Conservation (phyloP, 331 rosid genomes). For the Malus hybrid region DNA sequence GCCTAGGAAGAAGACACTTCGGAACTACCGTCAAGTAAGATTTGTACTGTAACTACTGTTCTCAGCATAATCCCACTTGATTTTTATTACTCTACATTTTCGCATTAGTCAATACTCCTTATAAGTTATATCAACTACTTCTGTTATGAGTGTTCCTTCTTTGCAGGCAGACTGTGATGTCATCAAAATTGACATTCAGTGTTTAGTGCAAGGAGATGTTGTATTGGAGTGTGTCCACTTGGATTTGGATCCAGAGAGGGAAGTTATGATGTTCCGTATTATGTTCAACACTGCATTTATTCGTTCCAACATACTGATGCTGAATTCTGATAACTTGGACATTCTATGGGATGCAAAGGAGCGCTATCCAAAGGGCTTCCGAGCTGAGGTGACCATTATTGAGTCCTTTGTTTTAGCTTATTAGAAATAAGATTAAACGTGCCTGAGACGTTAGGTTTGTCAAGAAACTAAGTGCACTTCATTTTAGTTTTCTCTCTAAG, state of each 20-base stretch:
- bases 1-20: constrained; percentile 72
- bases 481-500: background rate
- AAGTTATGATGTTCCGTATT: constrained; percentile 95
- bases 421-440: background rate
- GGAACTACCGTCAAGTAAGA: constrained; percentile 71
- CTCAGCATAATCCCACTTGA: constrained; percentile 7
- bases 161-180: constrained; percentile 94
- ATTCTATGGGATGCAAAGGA: constrained; percentile 96
- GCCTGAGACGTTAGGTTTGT: background rate
- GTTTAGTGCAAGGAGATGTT: constrained; percentile 98
- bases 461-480: background rate
- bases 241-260: constrained; percentile 87
- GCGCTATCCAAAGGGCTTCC: constrained; percentile 82
- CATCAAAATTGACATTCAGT: constrained; percentile 93
- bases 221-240: constrained; percentile 95
- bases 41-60: background rate
- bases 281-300: constrained; percentile 94
- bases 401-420: constrained; percentile 11
- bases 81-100: background rate
- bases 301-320: constrained; percentile 86
- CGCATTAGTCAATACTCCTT: background rate
- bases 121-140: background rate
- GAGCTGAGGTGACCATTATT: constrained; percentile 72
- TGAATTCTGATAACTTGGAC: constrained; percentile 82
- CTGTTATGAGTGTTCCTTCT: constrained; percentile 11